Evolutionary conservation across 176 grass and related monocot species (phyloP).

Genomic region (Eleusine indica): DNA sequence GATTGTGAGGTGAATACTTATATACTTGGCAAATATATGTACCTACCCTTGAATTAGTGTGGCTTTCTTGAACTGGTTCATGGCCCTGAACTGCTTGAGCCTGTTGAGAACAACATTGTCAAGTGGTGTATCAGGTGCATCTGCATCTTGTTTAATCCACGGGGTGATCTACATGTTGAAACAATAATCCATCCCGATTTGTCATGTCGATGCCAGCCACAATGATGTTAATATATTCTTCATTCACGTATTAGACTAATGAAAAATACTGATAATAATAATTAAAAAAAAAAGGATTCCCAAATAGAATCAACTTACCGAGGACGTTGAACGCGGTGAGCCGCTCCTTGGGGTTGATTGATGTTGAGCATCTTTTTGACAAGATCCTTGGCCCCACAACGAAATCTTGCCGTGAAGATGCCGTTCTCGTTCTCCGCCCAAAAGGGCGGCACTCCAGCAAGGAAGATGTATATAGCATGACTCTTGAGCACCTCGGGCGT

Average conservation of each 20-base stretch:
- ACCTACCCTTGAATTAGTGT: background rate
- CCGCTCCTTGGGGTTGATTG: background rate
- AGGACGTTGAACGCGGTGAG: background rate
- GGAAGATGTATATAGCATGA: conserved; percentile 93
- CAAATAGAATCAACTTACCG: too few relatives aligned
- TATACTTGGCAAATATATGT: too few relatives aligned
- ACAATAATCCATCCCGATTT: too few relatives aligned
- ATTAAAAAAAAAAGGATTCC: too few relatives aligned
- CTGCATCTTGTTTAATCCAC: background rate
- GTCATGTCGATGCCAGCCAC: too few relatives aligned
- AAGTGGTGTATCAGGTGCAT: background rate
- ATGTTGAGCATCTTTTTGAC: background rate
- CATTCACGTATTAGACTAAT: too few relatives aligned
- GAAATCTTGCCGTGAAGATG: background rate
- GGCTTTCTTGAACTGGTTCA: background rate
- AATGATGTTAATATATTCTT: too few relatives aligned
- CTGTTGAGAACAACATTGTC: background rate
- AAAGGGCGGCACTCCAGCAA: conserved; percentile 74
- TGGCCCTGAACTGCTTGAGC: background rate
- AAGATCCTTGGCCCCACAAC: background rate
- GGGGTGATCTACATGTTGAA: background rate
- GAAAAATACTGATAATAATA: too few relatives aligned
- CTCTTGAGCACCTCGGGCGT: conserved; percentile 81
- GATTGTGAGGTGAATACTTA: too few relatives aligned
- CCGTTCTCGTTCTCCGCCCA: conserved; percentile 44